phyloP scores from a whole-genome alignment of 495 filamentous ascomycete species.

The Astrocystis sublimbata region DNA sequence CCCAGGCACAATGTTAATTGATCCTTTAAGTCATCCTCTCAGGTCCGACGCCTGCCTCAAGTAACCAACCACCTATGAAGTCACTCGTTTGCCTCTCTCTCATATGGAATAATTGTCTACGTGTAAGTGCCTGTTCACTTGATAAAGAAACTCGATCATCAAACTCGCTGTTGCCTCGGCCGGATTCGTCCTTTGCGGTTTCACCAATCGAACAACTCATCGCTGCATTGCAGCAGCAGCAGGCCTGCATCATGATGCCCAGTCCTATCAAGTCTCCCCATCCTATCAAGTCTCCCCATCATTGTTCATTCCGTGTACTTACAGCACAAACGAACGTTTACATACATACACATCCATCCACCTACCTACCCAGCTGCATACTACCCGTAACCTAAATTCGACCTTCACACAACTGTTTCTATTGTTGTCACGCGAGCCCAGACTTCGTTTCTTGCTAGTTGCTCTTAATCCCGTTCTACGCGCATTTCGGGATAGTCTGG shows the following conservation, averaged over 20 bases:
- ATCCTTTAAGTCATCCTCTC: background rate
- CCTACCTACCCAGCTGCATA: slow-evolving; percentile 21
- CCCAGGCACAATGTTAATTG: background rate
- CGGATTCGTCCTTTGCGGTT: background rate
- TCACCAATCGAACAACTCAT: slow-evolving; percentile 48
- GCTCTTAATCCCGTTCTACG: background rate
- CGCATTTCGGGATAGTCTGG: background rate
- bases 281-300: no score
- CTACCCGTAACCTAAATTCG: background rate
- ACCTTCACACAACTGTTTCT: background rate
- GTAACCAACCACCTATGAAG: background rate
- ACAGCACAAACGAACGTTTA: slow-evolving; percentile 30
- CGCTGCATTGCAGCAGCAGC: slow-evolving; percentile 43
- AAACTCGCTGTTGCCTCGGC: background rate
- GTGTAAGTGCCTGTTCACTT: background rate
- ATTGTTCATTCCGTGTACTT: slow-evolving; percentile 12
- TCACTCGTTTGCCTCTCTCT: slow-evolving; percentile 1
- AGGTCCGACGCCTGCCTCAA: background rate
- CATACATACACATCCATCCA: slow-evolving; percentile 28
- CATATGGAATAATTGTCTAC: background rate
- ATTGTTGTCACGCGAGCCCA: background rate
- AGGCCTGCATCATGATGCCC: slow-evolving; percentile 41
- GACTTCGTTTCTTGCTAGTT: background rate
- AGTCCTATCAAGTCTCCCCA: no score
- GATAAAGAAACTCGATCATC: background rate